These are phyloP conservation scores for Isabelozyma heimii DNA, from an alignment of 805 yeast genomes.

Conservation along the genomic window DNA sequence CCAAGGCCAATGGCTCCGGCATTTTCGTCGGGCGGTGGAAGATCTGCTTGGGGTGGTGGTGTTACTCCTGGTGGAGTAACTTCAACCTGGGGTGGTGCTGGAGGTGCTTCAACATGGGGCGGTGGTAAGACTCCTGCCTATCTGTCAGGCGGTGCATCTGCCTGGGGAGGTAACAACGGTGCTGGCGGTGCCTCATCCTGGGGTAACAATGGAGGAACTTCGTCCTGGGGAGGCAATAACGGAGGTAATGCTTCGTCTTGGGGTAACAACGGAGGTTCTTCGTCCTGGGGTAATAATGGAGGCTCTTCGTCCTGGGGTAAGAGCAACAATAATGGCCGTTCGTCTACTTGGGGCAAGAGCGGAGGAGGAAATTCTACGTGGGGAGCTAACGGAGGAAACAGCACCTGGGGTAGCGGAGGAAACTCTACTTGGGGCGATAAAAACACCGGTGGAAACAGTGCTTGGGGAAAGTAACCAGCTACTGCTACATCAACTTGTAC, in stretches of 20 bases:
- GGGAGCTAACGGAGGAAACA: slow-evolving; percentile 30
- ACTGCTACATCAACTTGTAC: slow-evolving; percentile 1
- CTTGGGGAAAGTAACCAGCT: slow-evolving; percentile 9
- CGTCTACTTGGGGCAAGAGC: slow-evolving; percentile 5
- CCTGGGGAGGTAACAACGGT: slow-evolving; percentile 48
- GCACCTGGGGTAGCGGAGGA: slow-evolving; percentile 19
- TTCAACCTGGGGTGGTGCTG: slow-evolving; percentile 27
- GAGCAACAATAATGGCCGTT: slow-evolving; percentile 5
- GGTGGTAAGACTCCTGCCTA: slow-evolving; percentile 11
- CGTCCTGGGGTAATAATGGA: slow-evolving; percentile 26
- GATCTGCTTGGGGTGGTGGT: slow-evolving; percentile 54
- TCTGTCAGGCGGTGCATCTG: slow-evolving; percentile 26
- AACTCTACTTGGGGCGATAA: slow-evolving; percentile 36
- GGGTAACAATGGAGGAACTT: slow-evolving; percentile 33
- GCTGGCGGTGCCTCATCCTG: slow-evolving; percentile 53
- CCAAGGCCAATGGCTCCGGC: slow-evolving; percentile 26
- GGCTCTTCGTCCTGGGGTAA: slow-evolving; percentile 16
- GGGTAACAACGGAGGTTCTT: slow-evolving; percentile 17
- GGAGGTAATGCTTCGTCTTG: slow-evolving; percentile 25
- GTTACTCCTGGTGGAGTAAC: slow-evolving; percentile 20
- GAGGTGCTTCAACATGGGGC: slow-evolving; percentile 25
- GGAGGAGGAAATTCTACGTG: slow-evolving; percentile 19
- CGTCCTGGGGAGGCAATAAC: slow-evolving; percentile 47
- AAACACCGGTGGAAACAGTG: slow-evolving; percentile 8
- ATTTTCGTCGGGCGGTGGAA: slow-evolving; percentile 40